Percentiles rank a stretch among this genome's conserved stretches.
Evolutionary conservation across 1,284 basidiomycete genomes (phyloP).

Genomic region (Naganishia liquefaciens): DNA sequence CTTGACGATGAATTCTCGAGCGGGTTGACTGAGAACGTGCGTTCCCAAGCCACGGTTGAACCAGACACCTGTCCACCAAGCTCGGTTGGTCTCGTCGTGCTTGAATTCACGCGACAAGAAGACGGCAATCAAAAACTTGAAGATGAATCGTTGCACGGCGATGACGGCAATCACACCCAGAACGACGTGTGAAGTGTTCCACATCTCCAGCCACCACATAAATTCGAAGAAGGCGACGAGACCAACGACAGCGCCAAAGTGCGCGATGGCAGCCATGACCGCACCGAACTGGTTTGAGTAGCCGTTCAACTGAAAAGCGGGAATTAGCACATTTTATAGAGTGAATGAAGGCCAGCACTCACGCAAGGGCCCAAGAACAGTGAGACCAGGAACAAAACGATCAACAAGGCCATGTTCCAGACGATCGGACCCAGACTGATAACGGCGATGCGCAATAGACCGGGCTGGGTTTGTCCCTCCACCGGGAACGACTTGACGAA

Average conservation of each 20-base stretch:
- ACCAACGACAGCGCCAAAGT: conserved; percentile 74
- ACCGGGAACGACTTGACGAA: conserved; percentile 65
- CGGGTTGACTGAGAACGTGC: conserved; percentile 87
- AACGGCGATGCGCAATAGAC: conserved; percentile 87
- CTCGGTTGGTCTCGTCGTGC: conserved; percentile 93
- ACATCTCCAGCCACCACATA: conserved; percentile 92
- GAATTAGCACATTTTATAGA: background rate
- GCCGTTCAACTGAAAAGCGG: conserved; percentile 67
- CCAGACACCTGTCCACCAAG: conserved; percentile 98
- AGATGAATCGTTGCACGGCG: conserved; percentile 81
- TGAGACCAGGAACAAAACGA: conserved; percentile 84
- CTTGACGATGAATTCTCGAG: conserved; percentile 92
- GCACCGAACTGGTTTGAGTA: conserved; percentile 83
- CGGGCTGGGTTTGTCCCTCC: conserved; percentile 59
- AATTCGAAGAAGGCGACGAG: conserved; percentile 92
- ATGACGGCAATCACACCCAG: conserved; percentile 84
- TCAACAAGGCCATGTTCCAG: conserved; percentile 86
- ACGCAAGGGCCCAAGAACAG: conserved; percentile 80
- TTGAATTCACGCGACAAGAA: conserved; percentile 95
- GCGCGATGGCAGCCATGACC: conserved; percentile 83
- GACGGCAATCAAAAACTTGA: conserved; percentile 87
- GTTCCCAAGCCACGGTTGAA: conserved; percentile 85
- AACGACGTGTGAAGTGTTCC: conserved; percentile 88
- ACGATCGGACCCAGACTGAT: conserved; percentile 93
- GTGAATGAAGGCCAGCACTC: conserved; percentile 29